Conservation (phyloP, 1,139 yeast genomes). For the Suhomyces ambrosiae region DNA sequence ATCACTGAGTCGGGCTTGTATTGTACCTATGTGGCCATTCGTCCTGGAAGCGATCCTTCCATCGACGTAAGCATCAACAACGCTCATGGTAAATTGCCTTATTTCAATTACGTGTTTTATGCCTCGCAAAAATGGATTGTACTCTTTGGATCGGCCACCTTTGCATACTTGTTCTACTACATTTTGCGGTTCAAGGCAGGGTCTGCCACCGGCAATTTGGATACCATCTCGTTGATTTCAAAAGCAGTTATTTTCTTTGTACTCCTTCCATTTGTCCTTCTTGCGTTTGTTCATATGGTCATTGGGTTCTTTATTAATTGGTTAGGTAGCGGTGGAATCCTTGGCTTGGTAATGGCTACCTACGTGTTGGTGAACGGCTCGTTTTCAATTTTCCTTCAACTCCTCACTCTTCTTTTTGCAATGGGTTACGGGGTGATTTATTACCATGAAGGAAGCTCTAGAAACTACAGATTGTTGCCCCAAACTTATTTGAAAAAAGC, state of each 20-base stretch:
- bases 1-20: constrained; percentile 34
- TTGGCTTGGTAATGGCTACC: constrained; percentile 21
- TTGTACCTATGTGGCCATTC: constrained; percentile 38
- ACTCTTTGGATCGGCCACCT: constrained; percentile 20
- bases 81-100: constrained; percentile 33
- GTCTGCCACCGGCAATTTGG: constrained; percentile 32
- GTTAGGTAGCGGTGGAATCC: constrained; percentile 16
- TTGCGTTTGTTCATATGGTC: constrained; percentile 17
- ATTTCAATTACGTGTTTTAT: constrained; percentile 23
- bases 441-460: constrained; percentile 29
- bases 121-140: constrained; percentile 22
- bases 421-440: constrained; percentile 47
- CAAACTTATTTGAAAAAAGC: constrained; percentile 22
- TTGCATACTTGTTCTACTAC: constrained; percentile 29
- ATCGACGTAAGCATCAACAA: constrained; percentile 27
- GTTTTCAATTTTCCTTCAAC: constrained; percentile 5
- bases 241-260: constrained; percentile 34
- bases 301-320: constrained; percentile 23
- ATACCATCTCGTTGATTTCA: constrained; percentile 38
- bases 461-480: constrained; percentile 33
- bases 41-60: constrained; percentile 16
- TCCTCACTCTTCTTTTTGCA: constrained; percentile 31
- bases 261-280: constrained; percentile 26
- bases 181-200: constrained; percentile 34
- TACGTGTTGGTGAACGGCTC: constrained; percentile 6